Percentiles rank a stretch among this genome's conserved stretches.
Evolutionary conservation across 495 filamentous ascomycete genomes (phyloP).

Genomic region (Glarea lozoyensis): DNA sequence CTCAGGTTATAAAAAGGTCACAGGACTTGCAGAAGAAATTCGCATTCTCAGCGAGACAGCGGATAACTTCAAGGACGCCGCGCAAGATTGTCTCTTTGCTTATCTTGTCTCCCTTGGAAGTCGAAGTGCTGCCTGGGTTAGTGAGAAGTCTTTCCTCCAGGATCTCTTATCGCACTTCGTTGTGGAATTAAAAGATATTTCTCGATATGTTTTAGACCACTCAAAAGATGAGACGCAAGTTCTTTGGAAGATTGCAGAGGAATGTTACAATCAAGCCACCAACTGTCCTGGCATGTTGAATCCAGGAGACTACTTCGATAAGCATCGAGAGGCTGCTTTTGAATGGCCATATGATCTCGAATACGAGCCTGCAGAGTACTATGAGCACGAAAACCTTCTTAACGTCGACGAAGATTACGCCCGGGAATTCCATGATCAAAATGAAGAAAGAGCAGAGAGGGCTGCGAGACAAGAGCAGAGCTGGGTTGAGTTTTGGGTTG

Average conservation of each 20-base stretch:
- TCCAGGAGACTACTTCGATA: conserved; percentile 8
- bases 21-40: neutral
- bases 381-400: conserved; percentile 13
- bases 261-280: neutral
- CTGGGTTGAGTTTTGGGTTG: conserved; percentile 12
- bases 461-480: conserved; percentile 1
- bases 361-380: conserved; percentile 14
- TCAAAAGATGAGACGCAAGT: neutral
- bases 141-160: neutral
- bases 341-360: conserved; percentile 16
- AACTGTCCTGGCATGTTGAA: neutral
- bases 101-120: neutral
- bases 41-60: neutral
- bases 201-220: neutral
- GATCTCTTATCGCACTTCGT: neutral
- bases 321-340: conserved; percentile 5
- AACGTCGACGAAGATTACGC: conserved; percentile 8
- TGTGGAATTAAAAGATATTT: neutral
- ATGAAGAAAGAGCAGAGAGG: neutral
- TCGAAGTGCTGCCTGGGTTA: neutral
- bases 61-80: neutral
- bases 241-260: neutral
- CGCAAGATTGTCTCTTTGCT: neutral
- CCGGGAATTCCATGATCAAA: neutral
- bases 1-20: neutral